A percentile compares a stretch with the other conserved stretches of the same genome.
These are phyloP conservation scores for Venturia aucupariae DNA, from an alignment of 2,329 filamentous ascomycete genomes.

Conservation along the genomic window DNA sequence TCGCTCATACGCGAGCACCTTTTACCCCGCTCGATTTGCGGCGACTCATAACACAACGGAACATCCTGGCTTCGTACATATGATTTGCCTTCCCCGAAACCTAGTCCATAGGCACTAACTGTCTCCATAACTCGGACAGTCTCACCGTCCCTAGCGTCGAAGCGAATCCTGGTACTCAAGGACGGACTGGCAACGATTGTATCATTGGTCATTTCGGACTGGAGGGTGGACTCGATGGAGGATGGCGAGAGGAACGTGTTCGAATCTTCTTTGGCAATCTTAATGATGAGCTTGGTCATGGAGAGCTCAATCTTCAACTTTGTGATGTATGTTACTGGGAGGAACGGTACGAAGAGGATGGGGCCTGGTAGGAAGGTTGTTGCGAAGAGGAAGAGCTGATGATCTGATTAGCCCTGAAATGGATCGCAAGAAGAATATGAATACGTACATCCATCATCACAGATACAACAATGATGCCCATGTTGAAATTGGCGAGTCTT, in stretches of 20 bases:
- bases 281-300: conserved; percentile 3
- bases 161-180: neutral
- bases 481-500: neutral
- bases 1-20: neutral
- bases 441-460: neutral
- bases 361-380: neutral
- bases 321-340: conserved; percentile 4
- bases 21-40: neutral
- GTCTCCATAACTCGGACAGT: neutral
- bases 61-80: neutral
- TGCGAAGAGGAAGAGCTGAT: conserved; percentile 1
- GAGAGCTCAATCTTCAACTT: conserved; percentile 5
- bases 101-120: neutral
- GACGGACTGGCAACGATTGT: neutral
- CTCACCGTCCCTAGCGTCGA: neutral
- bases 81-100: neutral
- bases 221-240: neutral
- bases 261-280: neutral
- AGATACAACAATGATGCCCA: neutral
- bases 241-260: neutral
- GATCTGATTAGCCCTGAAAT: neutral
- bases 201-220: neutral
- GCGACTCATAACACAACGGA: neutral
- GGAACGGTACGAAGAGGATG: neutral
- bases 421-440: too few relatives aligned